Conservation (phyloP, 768 basidiomycete species). For the Lactarius sp. region DNA sequence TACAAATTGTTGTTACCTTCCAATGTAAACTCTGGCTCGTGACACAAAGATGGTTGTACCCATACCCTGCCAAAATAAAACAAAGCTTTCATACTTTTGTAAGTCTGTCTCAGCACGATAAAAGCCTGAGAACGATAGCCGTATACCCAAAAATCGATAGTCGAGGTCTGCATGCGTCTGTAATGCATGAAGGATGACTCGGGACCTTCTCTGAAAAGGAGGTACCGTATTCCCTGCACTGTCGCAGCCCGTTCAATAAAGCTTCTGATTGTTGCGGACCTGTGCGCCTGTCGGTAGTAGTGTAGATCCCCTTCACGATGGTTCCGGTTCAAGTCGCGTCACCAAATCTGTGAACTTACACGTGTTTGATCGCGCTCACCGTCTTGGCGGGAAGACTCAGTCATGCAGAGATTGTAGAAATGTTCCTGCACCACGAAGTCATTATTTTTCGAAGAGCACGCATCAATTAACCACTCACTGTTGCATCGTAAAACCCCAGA, state of each 20-base stretch:
- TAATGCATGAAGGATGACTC: slow-evolving; percentile 67
- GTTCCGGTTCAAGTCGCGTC: slow-evolving; percentile 9
- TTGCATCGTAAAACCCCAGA: slow-evolving; percentile 79
- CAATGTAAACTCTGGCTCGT: not conserved
- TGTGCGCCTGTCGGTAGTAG: slow-evolving; percentile 36
- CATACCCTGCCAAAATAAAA: not conserved
- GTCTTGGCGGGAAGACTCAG: slow-evolving; percentile 79
- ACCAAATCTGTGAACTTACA: slow-evolving; percentile 42
- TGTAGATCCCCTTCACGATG: slow-evolving; percentile 50
- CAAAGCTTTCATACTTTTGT: slow-evolving; percentile 26
- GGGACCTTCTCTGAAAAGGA: slow-evolving; percentile 72
- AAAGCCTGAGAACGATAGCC: slow-evolving; percentile 80
- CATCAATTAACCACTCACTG: slow-evolving; percentile 46
- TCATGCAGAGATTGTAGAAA: slow-evolving; percentile 83
- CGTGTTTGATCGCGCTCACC: slow-evolving; percentile 60
- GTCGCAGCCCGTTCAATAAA: slow-evolving; percentile 55
- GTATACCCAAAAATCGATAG: slow-evolving; percentile 82
- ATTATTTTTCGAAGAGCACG: not conserved
- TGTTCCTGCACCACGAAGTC: slow-evolving; percentile 57
- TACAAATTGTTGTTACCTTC: not conserved
- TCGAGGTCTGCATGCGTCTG: slow-evolving; percentile 84
- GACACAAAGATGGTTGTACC: not conserved
- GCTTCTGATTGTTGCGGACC: slow-evolving; percentile 35
- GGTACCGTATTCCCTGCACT: slow-evolving; percentile 64
- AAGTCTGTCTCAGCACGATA: slow-evolving; percentile 60